Evolutionary conservation across 1,284 basidiomycete genomes (phyloP), one percentile per base, ranked within the genome.

Genomic region (Heimioporus punctisporus): DNA sequence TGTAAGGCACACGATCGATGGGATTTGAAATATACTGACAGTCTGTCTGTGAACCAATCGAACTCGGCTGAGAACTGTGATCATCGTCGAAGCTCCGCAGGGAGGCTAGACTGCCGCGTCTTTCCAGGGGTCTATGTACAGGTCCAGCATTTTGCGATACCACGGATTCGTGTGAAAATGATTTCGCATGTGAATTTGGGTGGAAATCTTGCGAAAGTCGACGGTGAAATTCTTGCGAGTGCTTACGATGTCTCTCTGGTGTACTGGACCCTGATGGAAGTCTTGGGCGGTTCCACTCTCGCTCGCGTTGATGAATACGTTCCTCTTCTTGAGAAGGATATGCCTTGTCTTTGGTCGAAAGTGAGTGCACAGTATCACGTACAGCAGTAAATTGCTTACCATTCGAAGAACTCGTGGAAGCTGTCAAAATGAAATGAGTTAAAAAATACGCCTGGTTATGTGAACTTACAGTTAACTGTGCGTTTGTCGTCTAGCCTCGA

Each of bases 11-110:
- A 19, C 39, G 42, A 42, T 27, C 12, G 41, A 45, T 41, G 40
- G 34, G 25, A 15, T 4, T 28, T 19, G 46, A 31, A 50, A n/a
- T n/a, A 51, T 45, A 69, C 78, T 66, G 56, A 82, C 80, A 73
- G 34, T 82, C 78, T 27, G 73, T 68, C 60, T 76, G 76, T 30
- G 81, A 83, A 46, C 72, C 67, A 9, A 72, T 52, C 4, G 81
- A 82, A 52, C 76, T 78, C 23, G 73, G 70, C 46, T 72, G 65
- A 6, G 79, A 79, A n/a, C 74, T 72, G 45, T 60, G 57, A 42
- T 67, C 67, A 44, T 74, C 76, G 50, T 77, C 74, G 23, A 71
- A 64, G 47, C 68, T 72, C 17, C 64, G 64, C 25, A 76, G 57
- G 17, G 77, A 77, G 8, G 70, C 64, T 47, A 60, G 50, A 48